A percentile compares a stretch with the other conserved stretches of the same genome.
Evolutionary conservation across 1,284 basidiomycete species (phyloP).

Genomic region (Amylostereum chailletii): DNA sequence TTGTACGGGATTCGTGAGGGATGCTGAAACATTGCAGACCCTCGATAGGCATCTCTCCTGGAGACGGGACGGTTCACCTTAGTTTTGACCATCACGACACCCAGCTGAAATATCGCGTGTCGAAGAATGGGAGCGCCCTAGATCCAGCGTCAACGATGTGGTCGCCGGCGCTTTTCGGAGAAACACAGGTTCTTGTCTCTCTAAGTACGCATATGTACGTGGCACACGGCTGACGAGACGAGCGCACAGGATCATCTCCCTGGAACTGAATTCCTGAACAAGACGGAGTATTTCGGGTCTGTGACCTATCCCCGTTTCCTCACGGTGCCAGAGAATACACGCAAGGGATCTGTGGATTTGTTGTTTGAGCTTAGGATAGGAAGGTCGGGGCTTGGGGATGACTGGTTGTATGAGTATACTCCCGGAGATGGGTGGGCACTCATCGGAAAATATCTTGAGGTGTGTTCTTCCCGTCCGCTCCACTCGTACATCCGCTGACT

Average conservation of each 20-base stretch:
- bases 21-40: slow-evolving; percentile 18
- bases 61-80: slow-evolving; percentile 32
- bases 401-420: slow-evolving; percentile 32
- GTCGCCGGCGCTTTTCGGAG: slow-evolving; percentile 21
- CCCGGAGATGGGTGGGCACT: slow-evolving; percentile 24
- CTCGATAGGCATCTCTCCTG: slow-evolving; percentile 30
- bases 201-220: background rate
- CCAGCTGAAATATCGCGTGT: slow-evolving; percentile 28
- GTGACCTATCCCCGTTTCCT: slow-evolving; percentile 35
- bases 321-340: slow-evolving; percentile 13
- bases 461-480: slow-evolving; percentile 3
- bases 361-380: slow-evolving; percentile 32
- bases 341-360: slow-evolving; percentile 18
- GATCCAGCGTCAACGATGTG: slow-evolving; percentile 19
- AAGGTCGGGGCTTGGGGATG: slow-evolving; percentile 32
- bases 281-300: slow-evolving; percentile 25
- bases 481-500: background rate
- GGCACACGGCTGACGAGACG: background rate
- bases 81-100: slow-evolving; percentile 37
- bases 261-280: slow-evolving; percentile 27
- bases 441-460: slow-evolving; percentile 29
- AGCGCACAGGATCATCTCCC: slow-evolving; percentile 25
- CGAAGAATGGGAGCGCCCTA: slow-evolving; percentile 23
- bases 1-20: too few relatives aligned
- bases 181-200: slow-evolving; percentile 13